Base-by-base conservation (phyloP, 192 early-diverging fungal species). In the Diversispora epigaea region DNA sequence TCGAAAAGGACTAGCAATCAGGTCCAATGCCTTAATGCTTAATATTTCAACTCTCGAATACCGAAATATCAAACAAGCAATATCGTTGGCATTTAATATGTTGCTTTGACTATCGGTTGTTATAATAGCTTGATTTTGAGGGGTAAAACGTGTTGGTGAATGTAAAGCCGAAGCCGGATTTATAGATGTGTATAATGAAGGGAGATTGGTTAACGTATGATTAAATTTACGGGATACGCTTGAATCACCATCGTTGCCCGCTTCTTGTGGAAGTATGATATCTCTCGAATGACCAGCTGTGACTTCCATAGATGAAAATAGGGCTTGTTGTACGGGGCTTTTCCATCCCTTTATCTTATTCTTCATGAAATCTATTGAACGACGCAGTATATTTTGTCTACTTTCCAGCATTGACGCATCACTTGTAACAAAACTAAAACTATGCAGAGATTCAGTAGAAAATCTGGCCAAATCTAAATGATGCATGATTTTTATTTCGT, bases 41-140 rank as follows among this genome's bases (percentile, higher is more conserved):
- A 75, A 66, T 46, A 86, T 52, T 49, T 80, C 84, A 41, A 68
- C 56, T 60, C 77, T 68, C 32, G 80, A 71, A 22, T 85, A 82
- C 1, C 89, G 84, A 70, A 90, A 84, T 49, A 84, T 79, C 45
- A 86, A 75, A 19, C 82, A 86, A 4, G 86, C 83, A 32, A 86
- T 84, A 63, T 90, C 89, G 73, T 90, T 90, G 39, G 80, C 83
- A 40, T 86, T 78, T 46, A 87, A 78, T 8, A 90, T 84, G 17
- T 82, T 70, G 56, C 84, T 79, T 41, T 81, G 41, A 15, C 72
- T 73, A 76, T 87, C 79, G 0, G 87, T 89, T 0, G 89, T 89
- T 32, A 89, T 79, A 32, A 88, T 89, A 17, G 86, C 86, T 68
- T 90, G 88, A 50, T 83, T 86, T 72, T 86, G 86, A 11, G 88